Conservation (phyloP, 805 yeast genomes). For the Candida multigemmis region DNA sequence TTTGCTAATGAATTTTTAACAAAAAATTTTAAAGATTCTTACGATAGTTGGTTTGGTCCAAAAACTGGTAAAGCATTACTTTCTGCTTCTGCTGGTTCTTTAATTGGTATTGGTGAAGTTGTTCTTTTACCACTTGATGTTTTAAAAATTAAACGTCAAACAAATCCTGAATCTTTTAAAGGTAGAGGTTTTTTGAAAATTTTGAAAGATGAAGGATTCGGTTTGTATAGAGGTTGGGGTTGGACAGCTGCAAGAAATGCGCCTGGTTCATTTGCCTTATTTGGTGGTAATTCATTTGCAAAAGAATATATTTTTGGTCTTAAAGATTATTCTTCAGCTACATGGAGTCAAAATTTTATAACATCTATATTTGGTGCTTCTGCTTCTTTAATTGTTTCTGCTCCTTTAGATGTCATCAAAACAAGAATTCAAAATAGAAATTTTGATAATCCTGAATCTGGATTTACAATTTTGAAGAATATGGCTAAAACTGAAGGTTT, state of each 20-base stretch:
- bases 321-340: conserved; percentile 79
- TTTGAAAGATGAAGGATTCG: conserved; percentile 83
- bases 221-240: conserved; percentile 97
- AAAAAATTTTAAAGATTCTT: conserved; percentile 58
- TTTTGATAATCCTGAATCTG: conserved; percentile 93
- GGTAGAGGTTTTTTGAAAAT: conserved; percentile 94
- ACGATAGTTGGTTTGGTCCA: conserved; percentile 74
- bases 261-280: conserved; percentile 95
- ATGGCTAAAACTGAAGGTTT: conserved; percentile 89
- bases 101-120: conserved; percentile 97
- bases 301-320: conserved; percentile 90
- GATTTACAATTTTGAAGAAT: conserved; percentile 85
- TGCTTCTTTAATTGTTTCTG: conserved; percentile 91
- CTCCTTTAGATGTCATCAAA: conserved; percentile 96
- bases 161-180: conserved; percentile 98
- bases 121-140: conserved; percentile 93
- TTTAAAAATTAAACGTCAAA: conserved; percentile 95
- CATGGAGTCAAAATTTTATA: conserved; percentile 91
- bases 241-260: conserved; percentile 99
- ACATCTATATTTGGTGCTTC: conserved; percentile 96
- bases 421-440: conserved; percentile 96
- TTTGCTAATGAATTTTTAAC: conserved; percentile 90
- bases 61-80: conserved; percentile 96
- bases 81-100: conserved; percentile 95
- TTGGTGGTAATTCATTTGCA: conserved; percentile 98